Base-by-base conservation (phyloP, 1,284 basidiomycete species). In the Papiliotrema fonsecae region DNA sequence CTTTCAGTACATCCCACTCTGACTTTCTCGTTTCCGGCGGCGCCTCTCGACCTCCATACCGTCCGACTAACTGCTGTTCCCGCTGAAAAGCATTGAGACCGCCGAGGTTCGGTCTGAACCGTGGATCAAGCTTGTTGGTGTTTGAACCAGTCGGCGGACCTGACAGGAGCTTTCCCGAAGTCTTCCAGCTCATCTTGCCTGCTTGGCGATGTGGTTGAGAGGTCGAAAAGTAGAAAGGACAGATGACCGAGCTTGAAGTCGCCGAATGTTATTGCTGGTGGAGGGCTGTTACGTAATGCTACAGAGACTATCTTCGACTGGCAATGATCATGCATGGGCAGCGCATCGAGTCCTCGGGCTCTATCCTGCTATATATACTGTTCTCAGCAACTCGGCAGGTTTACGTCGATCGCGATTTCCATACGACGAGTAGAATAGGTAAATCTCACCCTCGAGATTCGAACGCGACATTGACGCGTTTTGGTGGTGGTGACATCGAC, bases 1-100 rank as follows among this genome's bases (percentile, higher is more conserved):
- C 74, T 49, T 69, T 73, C 41, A 79, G 57, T 0, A 77, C 69
- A 52, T 78, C 77, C 61, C 76, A 75, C 46, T 79, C 77, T 0
- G 53, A 55, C 37, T 37, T 51, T 30, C 50, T 39, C 18, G 26
- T 42, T 25, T 50, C 45, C 22, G 14, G 24, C 6, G 36, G 2
- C 28, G 28, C 25, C 36, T 32, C 45, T 34, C 37, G 22, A 1
- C 27, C 32, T 13, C 59, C 59, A 47, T 64, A 64, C 1, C 36
- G 24, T 22, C 25, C 27, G 4, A 47, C 43, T 1, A 59, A 32
- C 27, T 51, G 48, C 22, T 52, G 47, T 49, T 64, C 62, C n/a
- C 62, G 44, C 47, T 66, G 64, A 42, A 51, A 60, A 0, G 56
- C 61, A 4, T 43, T 55, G 6, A 42, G 31, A 2, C 56, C 58